Evolutionary conservation across 1,284 basidiomycete species (phyloP), one percentile per base, ranked within the genome.

Genomic region (Melanopsichium pennsylvanicum): DNA sequence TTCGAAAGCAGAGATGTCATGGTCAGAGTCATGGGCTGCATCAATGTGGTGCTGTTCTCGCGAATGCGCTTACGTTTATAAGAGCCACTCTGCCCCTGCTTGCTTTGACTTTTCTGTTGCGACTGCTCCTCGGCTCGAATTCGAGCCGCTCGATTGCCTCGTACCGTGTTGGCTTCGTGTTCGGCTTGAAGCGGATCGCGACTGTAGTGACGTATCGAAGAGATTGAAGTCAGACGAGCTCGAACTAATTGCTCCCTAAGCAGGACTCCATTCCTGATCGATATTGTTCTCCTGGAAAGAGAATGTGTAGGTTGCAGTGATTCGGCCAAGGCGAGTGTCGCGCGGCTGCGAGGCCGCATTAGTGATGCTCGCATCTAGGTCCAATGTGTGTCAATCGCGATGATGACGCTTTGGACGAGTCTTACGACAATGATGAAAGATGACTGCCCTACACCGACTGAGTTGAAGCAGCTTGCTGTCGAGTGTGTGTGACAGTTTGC

Each of bases 181-280:
- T 76, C 70, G 4, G 77, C 77, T 47, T 71, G 61, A 7, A 61
- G 52, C n/a, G 77, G 77, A 21, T 75, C 60, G 16, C 73, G 61
- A 26, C 58, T 54, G 22, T 75, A 75, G 47, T 33, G 45, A 3
- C 61, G 57, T 32, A 21, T 47, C 0, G 62, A 22, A 12, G 56
- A 45, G 21, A 31, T 6, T 1, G 36, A 41, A 9, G n/a, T 16
- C 8, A 44, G 8, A 4, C 13, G 32, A 11, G 9, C 18, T 8
- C 25, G 15, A 25, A 15, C 8, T 8, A 26, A 12, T 10, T 21
- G 4, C 10, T 32, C 22, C 15, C 21, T 37, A 6, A 39, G 31
- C 21, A 40, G 39, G 10, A 19, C 16, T 3, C 18, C 4, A 9
- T 25, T 11, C 19, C 27, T 10, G 33, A 43, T 32, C 3, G 42